A percentile compares a stretch with the other conserved stretches of the same genome.
phyloP scores from a whole-genome alignment of 257 asterid genomes.

The Primulina eburnea region DNA sequence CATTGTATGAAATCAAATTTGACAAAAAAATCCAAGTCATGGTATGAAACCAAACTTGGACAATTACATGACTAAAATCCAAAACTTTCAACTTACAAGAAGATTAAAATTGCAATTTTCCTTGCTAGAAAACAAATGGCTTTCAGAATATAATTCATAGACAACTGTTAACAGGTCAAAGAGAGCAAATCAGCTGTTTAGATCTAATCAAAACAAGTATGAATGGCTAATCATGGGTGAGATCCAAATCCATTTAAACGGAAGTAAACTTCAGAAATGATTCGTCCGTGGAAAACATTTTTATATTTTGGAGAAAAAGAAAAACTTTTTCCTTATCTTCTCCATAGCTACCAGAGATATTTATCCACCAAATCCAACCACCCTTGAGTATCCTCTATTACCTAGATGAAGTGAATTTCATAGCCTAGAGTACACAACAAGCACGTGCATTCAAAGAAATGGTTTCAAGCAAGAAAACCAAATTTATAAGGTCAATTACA shows the following conservation, averaged over 20 bases:
- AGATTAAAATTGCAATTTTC: too few relatives aligned
- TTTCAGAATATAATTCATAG: slow-evolving; percentile 4
- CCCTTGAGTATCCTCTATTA: slow-evolving; percentile 9
- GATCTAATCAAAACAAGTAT: slow-evolving; percentile 16
- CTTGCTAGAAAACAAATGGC: not conserved
- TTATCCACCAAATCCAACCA: slow-evolving; percentile 5
- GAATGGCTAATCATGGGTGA: slow-evolving; percentile 9
- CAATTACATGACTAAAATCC: too few relatives aligned
- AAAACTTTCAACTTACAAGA: too few relatives aligned
- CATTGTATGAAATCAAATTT: too few relatives aligned
- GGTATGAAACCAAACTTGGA: too few relatives aligned
- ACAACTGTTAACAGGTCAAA: slow-evolving; percentile 11
- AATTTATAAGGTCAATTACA: slow-evolving; percentile 4
- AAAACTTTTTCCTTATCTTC: not conserved
- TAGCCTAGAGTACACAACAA: not conserved
- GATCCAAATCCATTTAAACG: not conserved
- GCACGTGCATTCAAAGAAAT: not conserved
- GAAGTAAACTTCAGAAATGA: slow-evolving; percentile 2
- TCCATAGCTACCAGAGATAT: not conserved
- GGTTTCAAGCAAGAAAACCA: slow-evolving; percentile 3
- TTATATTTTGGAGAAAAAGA: not conserved
- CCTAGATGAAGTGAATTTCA: slow-evolving; percentile 15
- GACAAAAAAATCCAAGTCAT: too few relatives aligned
- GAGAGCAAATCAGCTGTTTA: not conserved
- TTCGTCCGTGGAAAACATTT: not conserved